phyloP scores from a whole-genome alignment of 1,284 basidiomycete genomes.

The Chalciporus sp. region DNA sequence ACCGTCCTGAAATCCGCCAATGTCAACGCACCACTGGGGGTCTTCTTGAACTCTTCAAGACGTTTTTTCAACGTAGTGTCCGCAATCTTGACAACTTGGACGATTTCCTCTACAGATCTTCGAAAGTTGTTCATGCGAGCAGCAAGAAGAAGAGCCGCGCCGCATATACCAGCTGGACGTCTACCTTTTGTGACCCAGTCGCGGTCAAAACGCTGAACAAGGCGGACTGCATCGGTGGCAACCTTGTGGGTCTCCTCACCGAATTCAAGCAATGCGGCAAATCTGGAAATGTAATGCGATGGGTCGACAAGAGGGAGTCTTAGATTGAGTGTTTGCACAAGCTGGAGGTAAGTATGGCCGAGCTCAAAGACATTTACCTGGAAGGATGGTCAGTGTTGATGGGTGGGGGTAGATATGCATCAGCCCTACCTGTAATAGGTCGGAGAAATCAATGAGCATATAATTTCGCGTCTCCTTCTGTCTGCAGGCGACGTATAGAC shows the following conservation, averaged over 20 bases:
- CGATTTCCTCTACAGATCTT: constrained; percentile 91
- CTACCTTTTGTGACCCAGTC: constrained; percentile 98
- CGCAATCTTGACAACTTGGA: constrained; percentile 98
- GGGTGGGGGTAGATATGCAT: constrained; percentile 16
- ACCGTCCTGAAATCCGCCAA: constrained; percentile 91
- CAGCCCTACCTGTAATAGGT: constrained; percentile 74
- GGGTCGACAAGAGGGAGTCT: constrained; percentile 92
- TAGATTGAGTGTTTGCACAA: constrained; percentile 89
- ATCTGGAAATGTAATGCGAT: constrained; percentile 96
- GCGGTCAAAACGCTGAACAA: constrained; percentile 92
- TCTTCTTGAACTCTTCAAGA: constrained; percentile 94
- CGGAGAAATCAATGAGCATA: constrained; percentile 99
- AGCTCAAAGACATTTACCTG: constrained; percentile 98
- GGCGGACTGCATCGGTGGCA: constrained; percentile 90
- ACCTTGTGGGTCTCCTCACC: constrained; percentile 93
- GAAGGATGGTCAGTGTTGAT: constrained; percentile 1
- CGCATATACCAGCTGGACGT: constrained; percentile 96
- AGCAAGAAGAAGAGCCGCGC: constrained; percentile 92
- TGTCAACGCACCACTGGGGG: constrained; percentile 84
- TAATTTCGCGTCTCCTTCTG: constrained; percentile 89
- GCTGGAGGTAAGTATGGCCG: constrained; percentile 94
- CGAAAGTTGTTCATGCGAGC: constrained; percentile 99
- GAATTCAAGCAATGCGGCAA: constrained; percentile 95
- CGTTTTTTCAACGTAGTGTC: constrained; percentile 93
- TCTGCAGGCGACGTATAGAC: constrained; percentile 93